A percentile compares a stretch with the other conserved stretches of the same genome.
phyloP scores from a whole-genome alignment of 2,329 filamentous ascomycete genomes.

The Nectriaceae sp. region DNA sequence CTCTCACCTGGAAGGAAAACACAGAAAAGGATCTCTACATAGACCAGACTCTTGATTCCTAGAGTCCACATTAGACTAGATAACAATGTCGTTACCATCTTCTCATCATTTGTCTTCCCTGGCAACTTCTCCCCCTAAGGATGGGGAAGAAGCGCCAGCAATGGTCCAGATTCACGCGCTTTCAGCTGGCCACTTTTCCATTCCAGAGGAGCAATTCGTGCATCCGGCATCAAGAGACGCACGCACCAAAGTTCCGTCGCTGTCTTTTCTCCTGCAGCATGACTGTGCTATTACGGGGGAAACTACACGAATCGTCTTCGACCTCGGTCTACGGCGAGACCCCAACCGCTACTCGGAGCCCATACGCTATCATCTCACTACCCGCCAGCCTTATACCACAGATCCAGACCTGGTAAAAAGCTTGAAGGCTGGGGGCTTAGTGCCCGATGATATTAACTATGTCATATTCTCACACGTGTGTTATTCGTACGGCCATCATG shows the following conservation, averaged over 20 bases:
- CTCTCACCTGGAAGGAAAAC: not conserved
- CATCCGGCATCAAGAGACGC: too few relatives aligned
- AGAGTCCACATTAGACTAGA: not conserved
- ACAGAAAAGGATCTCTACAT: not conserved
- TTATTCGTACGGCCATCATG: too few relatives aligned
- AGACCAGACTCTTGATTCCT: not conserved
- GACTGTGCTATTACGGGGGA: not conserved
- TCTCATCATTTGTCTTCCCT: not conserved
- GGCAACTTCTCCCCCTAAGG: not conserved
- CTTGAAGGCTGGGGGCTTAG: not conserved
- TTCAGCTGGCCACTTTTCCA: not conserved
- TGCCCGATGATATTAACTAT: not conserved
- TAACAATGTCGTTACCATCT: not conserved
- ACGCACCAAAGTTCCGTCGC: not conserved
- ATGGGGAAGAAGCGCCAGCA: not conserved
- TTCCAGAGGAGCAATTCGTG: not conserved
- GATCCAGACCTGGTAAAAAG: not conserved
- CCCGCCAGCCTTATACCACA: not conserved
- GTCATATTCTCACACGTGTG: conserved; percentile 14
- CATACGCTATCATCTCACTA: not conserved
- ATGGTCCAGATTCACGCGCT: conserved; percentile 2
- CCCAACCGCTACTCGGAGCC: not conserved
- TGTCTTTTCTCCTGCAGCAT: not conserved
- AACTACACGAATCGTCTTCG: not conserved
- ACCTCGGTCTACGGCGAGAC: not conserved